phyloP scores from a whole-genome alignment of 1,284 basidiomycete genomes.

The Trichosporon faecale region DNA sequence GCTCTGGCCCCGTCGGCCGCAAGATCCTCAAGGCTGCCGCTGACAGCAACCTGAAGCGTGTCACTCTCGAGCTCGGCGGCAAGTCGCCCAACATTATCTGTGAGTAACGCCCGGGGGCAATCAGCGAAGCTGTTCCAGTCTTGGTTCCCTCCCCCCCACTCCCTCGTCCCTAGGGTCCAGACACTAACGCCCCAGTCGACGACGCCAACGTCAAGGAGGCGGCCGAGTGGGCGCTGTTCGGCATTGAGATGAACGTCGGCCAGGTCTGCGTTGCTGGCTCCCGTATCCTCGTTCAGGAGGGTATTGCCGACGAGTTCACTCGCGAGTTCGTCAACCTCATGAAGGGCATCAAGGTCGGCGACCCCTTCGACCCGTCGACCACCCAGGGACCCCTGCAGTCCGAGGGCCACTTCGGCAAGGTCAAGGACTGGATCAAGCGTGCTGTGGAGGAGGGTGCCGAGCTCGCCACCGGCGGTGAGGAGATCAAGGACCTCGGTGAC shows the following conservation, averaged over 20 bases:
- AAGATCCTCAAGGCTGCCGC: slow-evolving; percentile 79
- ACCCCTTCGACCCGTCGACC: slow-evolving; percentile 67
- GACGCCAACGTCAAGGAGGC: slow-evolving; percentile 28
- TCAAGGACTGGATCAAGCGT: slow-evolving; percentile 82
- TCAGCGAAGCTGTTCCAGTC: not conserved
- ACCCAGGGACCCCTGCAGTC: slow-evolving; percentile 80
- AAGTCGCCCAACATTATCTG: slow-evolving; percentile 36
- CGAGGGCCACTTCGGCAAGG: slow-evolving; percentile 78
- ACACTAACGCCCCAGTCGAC: slow-evolving; percentile 20
- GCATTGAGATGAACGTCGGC: slow-evolving; percentile 20
- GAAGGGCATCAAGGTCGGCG: slow-evolving; percentile 63
- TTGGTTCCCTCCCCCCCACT: not conserved
- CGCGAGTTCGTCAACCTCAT: slow-evolving; percentile 63
- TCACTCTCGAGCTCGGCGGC: slow-evolving; percentile 57
- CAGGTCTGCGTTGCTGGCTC: slow-evolving; percentile 30
- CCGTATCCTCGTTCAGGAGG: slow-evolving; percentile 74
- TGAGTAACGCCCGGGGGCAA: slow-evolving; percentile 7
- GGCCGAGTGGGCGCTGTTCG: slow-evolving; percentile 31
- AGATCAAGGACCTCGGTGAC: slow-evolving; percentile 38
- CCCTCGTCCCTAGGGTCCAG: not conserved
- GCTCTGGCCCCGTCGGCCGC: slow-evolving; percentile 68
- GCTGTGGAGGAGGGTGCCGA: slow-evolving; percentile 86
- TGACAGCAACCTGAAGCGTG: slow-evolving; percentile 70
- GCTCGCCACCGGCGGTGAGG: slow-evolving; percentile 66
- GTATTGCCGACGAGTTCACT: slow-evolving; percentile 75